These are phyloP conservation scores for Boletus speciosus DNA, from an alignment of 768 basidiomycete genomes.

Conservation along the genomic window DNA sequence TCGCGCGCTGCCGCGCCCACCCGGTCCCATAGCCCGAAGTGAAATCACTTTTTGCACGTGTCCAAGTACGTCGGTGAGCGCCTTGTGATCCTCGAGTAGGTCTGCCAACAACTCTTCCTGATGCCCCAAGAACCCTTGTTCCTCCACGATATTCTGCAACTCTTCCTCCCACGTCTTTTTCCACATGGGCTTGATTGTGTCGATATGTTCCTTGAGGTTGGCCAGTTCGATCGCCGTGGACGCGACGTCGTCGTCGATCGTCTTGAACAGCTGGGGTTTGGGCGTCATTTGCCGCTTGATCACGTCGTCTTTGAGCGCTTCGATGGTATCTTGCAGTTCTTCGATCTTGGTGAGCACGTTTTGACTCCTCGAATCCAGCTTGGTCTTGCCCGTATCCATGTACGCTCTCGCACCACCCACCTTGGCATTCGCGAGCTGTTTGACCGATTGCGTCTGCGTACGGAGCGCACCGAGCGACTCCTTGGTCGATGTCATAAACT, in stretches of 20 bases:
- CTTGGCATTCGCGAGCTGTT: conserved; percentile 76
- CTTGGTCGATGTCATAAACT: conserved; percentile 91
- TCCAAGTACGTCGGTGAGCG: conserved; percentile 79
- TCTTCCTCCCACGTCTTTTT: conserved; percentile 99
- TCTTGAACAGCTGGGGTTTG: conserved; percentile 65
- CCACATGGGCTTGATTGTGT: conserved; percentile 93
- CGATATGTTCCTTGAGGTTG: conserved; percentile 78
- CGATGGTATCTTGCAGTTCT: conserved; percentile 87
- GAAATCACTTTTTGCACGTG: conserved; percentile 89
- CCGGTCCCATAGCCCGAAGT: conserved; percentile 49
- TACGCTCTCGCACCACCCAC: conserved; percentile 85
- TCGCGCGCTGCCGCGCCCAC: conserved; percentile 37
- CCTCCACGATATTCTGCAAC: conserved; percentile 93
- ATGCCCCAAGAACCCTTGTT: conserved; percentile 90
- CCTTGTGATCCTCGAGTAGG: conserved; percentile 87
- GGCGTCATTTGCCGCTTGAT: conserved; percentile 85
- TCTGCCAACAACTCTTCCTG: conserved; percentile 91
- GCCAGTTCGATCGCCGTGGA: conserved; percentile 65
- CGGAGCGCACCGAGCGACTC: conserved; percentile 75
- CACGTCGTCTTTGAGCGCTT: conserved; percentile 87
- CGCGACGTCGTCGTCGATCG: conserved; percentile 68
- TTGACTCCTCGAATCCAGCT: conserved; percentile 86
- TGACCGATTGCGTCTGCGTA: conserved; percentile 81
- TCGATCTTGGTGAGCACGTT: conserved; percentile 90
- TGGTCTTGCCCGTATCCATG: conserved; percentile 88